Base-by-base conservation (phyloP, 2,329 filamentous ascomycete genomes). In the Xylariaceae sp. region DNA sequence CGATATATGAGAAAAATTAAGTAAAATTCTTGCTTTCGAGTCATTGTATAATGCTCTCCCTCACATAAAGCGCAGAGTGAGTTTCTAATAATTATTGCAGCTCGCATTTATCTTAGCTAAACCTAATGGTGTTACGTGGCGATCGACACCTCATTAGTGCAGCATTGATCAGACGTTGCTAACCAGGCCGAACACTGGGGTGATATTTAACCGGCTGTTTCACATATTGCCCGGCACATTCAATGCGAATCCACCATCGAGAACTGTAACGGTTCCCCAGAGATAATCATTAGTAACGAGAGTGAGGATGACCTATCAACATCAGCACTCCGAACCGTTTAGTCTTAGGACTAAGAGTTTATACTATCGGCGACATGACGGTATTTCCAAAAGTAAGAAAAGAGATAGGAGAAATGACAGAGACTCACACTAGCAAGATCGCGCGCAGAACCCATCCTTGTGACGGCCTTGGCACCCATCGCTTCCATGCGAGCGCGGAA, bases 221-320 rank as follows among this genome's bases (percentile, higher is more conserved):
- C 45, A 64, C 46, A 67, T 58, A 24, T 60, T 61, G 5, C 56
- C 61, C 1, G 64, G 52, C n/a, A 55, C 5, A 13, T 30, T 61
- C 44, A 68, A 35, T 18, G 52, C 16, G 6, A 64, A 46, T 2
- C 67, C 66, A 3, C 64, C 65, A 26, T 69, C 67, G 1, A 69
- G 44, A 11, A 66, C 52, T 7, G 36, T 58, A 5, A 64, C 30
- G 6, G 61, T 65, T 1, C 67, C 67, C 62, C 63, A 67, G 4
- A 69, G 46, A 30, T 57, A 67, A 2, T 69, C 66, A 26, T 69
- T 68, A 1, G 63, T 65, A 10, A 51, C 67, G 10, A 69, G 58
- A 16, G 50, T 64, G 15, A 69, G 52, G 3, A 67, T 20, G 8
- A 45, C 54, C 66, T 68, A 39, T 8, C 6, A n/a, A 27, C 15